phyloP scores from a whole-genome alignment of 164 flowering plant species.

The Magnolia changhungtana region DNA sequence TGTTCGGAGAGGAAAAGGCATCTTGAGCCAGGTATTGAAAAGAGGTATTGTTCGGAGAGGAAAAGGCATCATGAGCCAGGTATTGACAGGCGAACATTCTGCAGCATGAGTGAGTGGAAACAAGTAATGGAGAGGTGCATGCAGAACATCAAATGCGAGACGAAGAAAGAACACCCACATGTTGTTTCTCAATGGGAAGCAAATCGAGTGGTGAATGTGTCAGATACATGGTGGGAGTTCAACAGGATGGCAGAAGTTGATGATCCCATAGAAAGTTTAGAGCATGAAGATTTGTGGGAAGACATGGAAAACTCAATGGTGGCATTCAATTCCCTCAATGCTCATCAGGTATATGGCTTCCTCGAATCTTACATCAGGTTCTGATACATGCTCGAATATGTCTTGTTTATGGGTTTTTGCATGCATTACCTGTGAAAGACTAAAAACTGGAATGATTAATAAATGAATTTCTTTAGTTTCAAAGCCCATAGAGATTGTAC shows the following conservation, averaged over 20 bases:
- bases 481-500: too few species aligned
- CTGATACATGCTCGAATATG: too few species aligned
- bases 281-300: conserved; percentile 71
- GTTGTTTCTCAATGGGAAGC: conserved; percentile 55
- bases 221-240: conserved; percentile 13
- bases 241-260: not conserved
- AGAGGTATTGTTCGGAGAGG: not conserved
- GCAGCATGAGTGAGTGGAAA: conserved; percentile 40
- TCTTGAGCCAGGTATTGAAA: conserved; percentile 12
- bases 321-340: conserved; percentile 37
- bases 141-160: conserved; percentile 54
- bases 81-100: conserved; percentile 7
- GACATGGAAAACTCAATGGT: conserved; percentile 68
- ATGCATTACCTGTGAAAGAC: too few species aligned
- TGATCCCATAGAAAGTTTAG: conserved; percentile 48
- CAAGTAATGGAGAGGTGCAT: conserved; percentile 63
- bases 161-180: conserved; percentile 36
- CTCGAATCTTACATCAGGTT: too few species aligned
- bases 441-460: too few species aligned
- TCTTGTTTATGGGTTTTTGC: too few species aligned
- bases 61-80: conserved; percentile 21
- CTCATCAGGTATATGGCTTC: conserved; percentile 38
- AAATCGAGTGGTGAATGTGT: conserved; percentile 21
- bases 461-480: too few species aligned
- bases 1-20: conserved; percentile 16